Evolutionary conservation across 331 rosid genomes (phyloP).

Genomic region (Pyracantha coccinea): DNA sequence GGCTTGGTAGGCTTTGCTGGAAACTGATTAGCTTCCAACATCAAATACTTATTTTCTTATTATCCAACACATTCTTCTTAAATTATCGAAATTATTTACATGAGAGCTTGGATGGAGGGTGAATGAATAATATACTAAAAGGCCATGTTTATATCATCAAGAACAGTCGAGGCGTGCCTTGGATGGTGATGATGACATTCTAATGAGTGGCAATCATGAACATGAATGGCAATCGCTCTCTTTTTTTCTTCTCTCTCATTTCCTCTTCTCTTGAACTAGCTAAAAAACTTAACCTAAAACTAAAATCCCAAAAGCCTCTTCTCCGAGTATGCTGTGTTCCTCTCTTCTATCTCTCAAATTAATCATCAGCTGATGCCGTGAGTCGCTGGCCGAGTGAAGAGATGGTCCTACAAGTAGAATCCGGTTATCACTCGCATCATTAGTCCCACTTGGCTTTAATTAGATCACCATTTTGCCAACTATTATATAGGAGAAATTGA

Average conservation of each 20-base stretch:
- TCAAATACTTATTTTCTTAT: no score
- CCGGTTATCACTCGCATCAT: not conserved
- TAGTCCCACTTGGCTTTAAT: not conserved
- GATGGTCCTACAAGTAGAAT: not conserved
- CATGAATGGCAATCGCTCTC: not conserved
- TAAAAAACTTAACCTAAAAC: not conserved
- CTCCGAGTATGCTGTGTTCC: not conserved
- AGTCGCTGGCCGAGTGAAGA: not conserved
- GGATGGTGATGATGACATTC: conserved; percentile 22
- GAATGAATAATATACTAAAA: no score
- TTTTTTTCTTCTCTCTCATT: not conserved
- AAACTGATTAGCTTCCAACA: no score
- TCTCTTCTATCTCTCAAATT: not conserved
- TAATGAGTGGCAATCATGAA: conserved; percentile 35
- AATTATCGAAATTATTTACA: no score
- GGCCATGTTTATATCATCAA: no score
- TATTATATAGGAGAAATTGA: no score
- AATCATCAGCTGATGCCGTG: not conserved
- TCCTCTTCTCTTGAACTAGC: no score
- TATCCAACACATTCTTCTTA: no score
- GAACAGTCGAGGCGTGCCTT: conserved; percentile 19
- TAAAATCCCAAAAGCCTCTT: not conserved
- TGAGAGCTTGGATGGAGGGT: no score
- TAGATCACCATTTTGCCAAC: not conserved
- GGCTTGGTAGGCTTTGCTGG: no score